phyloP scores from a whole-genome alignment of 768 basidiomycete genomes.

The Mycena kentingensis region DNA sequence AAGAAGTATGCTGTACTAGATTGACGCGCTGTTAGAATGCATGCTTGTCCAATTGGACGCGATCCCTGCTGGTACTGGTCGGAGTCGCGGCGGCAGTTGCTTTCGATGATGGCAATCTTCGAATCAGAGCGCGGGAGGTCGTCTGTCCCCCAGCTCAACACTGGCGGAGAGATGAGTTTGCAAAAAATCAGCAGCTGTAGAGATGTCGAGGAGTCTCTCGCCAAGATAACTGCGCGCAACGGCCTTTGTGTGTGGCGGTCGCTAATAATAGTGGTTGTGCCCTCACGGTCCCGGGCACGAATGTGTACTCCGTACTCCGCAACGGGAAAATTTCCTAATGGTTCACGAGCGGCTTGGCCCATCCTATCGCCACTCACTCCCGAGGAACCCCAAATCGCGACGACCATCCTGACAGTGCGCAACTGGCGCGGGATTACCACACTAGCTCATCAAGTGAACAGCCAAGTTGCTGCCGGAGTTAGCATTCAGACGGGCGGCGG shows the following conservation, averaged over 20 bases:
- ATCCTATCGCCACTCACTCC: too few relatives aligned
- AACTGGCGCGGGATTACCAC: conserved; percentile 16
- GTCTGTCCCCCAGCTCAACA: not conserved
- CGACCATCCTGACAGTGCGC: not conserved
- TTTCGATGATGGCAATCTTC: not conserved
- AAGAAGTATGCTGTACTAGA: conserved; percentile 90
- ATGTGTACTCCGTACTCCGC: too few relatives aligned
- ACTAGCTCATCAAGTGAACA: not conserved
- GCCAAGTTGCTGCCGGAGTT: conserved; percentile 17
- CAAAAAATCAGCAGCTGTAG: not conserved
- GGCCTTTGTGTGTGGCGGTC: too few relatives aligned
- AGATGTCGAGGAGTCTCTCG: conserved; percentile 1
- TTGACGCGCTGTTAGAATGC: conserved; percentile 43
- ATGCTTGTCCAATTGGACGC: too few relatives aligned
- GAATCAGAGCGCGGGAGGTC: not conserved
- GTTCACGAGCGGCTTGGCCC: too few relatives aligned
- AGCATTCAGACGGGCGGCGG: conserved; percentile 12
- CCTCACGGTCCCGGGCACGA: too few relatives aligned
- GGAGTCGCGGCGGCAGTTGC: not conserved
- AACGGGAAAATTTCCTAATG: not conserved
- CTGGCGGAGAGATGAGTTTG: not conserved
- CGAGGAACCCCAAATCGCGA: too few relatives aligned
- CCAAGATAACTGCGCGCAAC: too few relatives aligned
- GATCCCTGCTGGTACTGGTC: too few relatives aligned
- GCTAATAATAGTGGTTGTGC: too few relatives aligned